phyloP scores from a whole-genome alignment of 192 early-diverging fungal species.

The Lunasporangiospora selenospora region DNA sequence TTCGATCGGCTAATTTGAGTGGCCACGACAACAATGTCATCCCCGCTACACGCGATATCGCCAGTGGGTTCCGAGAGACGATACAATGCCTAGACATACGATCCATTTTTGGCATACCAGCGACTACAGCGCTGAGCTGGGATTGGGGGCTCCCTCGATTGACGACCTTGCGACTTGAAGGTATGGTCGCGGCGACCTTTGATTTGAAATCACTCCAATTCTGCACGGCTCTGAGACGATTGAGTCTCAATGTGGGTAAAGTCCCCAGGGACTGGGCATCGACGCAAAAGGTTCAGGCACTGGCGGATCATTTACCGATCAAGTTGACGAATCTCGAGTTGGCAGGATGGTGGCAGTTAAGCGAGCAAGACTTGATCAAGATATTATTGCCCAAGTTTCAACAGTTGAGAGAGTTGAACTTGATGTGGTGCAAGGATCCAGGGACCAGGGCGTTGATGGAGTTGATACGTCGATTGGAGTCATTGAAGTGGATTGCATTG shows the following conservation, averaged over 20 bases:
- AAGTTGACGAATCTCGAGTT: slow-evolving; percentile 1
- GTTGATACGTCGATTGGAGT: too few relatives aligned
- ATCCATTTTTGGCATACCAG: slow-evolving; percentile 1
- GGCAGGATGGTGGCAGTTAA: slow-evolving; percentile 6
- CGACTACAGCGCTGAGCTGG: background rate
- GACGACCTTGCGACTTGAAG: slow-evolving; percentile 12
- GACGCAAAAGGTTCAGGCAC: background rate
- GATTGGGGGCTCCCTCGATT: slow-evolving; percentile 3
- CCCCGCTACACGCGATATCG: slow-evolving; percentile 4
- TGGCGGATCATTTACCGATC: background rate
- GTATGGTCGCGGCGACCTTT: slow-evolving; percentile 15
- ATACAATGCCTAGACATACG: background rate
- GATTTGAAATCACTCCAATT: slow-evolving; percentile 1
- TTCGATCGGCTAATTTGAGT: slow-evolving; percentile 5
- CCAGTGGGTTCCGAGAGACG: background rate
- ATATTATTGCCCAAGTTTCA: slow-evolving; percentile 5
- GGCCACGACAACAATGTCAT: slow-evolving; percentile 1
- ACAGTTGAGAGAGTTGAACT: background rate
- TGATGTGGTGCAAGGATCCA: slow-evolving; percentile 15
- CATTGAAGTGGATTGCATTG: too few relatives aligned
- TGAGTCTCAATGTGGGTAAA: slow-evolving; percentile 10
- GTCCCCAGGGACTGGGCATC: slow-evolving; percentile 11
- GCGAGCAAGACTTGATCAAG: background rate
- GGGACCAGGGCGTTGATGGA: too few relatives aligned
- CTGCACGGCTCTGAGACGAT: slow-evolving; percentile 2